Evolutionary conservation across 352 stramenopile species (phyloP).

Genomic region (Phytophthora lateralis): DNA sequence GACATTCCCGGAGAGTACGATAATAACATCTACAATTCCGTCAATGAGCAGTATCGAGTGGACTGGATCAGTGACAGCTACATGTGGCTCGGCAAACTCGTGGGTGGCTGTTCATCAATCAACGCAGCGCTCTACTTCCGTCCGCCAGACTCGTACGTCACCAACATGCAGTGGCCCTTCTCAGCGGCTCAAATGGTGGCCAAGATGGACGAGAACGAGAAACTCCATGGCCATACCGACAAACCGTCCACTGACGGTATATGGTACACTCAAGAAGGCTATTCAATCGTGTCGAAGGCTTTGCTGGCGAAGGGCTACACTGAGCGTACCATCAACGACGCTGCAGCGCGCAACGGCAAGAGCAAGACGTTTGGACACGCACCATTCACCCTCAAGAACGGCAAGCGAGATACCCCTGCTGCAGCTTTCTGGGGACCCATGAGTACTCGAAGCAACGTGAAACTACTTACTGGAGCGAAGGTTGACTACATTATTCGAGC

Average conservation of each 20-base stretch:
- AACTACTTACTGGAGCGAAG: slow-evolving; percentile 45
- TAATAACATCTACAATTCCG: slow-evolving; percentile 44
- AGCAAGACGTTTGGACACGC: slow-evolving; percentile 58
- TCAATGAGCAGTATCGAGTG: slow-evolving; percentile 52
- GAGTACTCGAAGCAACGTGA: slow-evolving; percentile 51
- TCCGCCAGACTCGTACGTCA: slow-evolving; percentile 53
- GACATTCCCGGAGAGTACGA: slow-evolving; percentile 75
- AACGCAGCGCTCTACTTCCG: slow-evolving; percentile 88
- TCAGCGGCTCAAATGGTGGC: slow-evolving; percentile 60
- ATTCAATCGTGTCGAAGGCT: slow-evolving; percentile 45
- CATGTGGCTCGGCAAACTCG: slow-evolving; percentile 73
- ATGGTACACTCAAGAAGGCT: slow-evolving; percentile 60
- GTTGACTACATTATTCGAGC: slow-evolving; percentile 56
- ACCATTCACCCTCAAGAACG: slow-evolving; percentile 58
- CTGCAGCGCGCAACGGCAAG: slow-evolving; percentile 51
- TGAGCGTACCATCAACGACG: slow-evolving; percentile 52
- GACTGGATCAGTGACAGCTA: slow-evolving; percentile 54
- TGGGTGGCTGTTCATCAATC: slow-evolving; percentile 83
- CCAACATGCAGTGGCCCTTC: slow-evolving; percentile 54
- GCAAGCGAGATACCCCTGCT: slow-evolving; percentile 55
- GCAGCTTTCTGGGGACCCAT: slow-evolving; percentile 51
- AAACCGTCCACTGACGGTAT: slow-evolving; percentile 52
- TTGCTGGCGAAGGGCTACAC: slow-evolving; percentile 39
- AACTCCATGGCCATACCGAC: slow-evolving; percentile 49
- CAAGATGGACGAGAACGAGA: slow-evolving; percentile 63